Evolutionary conservation across 176 grass and related monocot species (phyloP), one percentile per base, ranked within the genome.

Genomic region (Bolboschoenus planiculmis): DNA sequence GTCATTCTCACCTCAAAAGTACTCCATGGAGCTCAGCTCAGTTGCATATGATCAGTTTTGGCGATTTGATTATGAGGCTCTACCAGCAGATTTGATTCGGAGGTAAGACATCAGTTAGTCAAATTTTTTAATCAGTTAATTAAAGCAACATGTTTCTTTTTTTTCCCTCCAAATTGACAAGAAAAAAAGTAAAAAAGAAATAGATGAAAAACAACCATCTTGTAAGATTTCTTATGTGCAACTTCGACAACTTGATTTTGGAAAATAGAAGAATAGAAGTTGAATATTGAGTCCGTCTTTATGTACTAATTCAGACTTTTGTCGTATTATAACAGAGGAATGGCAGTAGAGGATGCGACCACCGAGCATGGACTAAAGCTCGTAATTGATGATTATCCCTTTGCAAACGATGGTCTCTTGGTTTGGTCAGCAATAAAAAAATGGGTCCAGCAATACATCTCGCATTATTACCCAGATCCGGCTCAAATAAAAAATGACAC

Each of bases 51-150:
- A 74, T 78, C 62, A 92, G 60, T n/a, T 85, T 5, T 97, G 95
- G 95, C 88, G 92, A 24, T 94, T 97, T 51, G 92, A 97, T 84
- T 84, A 85, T 85, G 92, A 97, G 85, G 88, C 90, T 2, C 81
- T 97, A 39, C 95, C 92, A 0, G 88, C 90, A 7, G 95, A 94
- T 82, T 83, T 97, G 51, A 34, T 97, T 55, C 84, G 92, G 33
- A 71, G 88, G 88, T 84, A 80, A 56, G 16, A 54, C 6, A 54
- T 14, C 39, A n/a, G 29, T 35, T 79, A 20, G 16, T 59, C 8
- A 37, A 21, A 80, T 20, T 13, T 37, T 57, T 3, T 21, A 50
- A 80, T 56, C 36, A 42, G 16, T 70, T 70, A 21, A 35, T 54
- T 10, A 16, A 21, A 51, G n/a, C n/a, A 29, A 56, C 29, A 79